phyloP scores from a whole-genome alignment of 495 filamentous ascomycete species.

The Penicillium waksmanii region DNA sequence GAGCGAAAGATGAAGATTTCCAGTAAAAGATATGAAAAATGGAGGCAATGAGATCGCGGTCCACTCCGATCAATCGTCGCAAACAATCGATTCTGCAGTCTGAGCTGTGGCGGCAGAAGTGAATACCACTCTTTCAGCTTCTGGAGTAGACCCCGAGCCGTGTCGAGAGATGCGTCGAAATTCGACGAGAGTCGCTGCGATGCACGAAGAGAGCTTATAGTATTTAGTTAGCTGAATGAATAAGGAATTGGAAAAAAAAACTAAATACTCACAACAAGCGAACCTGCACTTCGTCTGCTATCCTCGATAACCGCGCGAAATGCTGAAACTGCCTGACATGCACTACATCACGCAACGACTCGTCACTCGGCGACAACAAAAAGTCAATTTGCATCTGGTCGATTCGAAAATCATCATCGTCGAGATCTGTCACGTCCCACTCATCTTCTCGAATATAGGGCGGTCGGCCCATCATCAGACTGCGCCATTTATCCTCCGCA shows the following conservation, averaged over 20 bases:
- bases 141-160: constrained; percentile 14
- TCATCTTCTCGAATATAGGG: constrained; percentile 49
- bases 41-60: constrained; percentile 14
- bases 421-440: constrained; percentile 73
- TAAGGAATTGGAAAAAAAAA: not conserved
- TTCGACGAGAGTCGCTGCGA: constrained; percentile 19
- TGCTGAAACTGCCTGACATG: constrained; percentile 3
- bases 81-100: constrained; percentile 5
- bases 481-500: constrained; percentile 88
- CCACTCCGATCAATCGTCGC: constrained; percentile 9
- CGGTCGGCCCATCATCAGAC: constrained; percentile 76
- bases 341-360: not conserved
- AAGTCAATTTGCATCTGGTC: not conserved
- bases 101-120: constrained; percentile 6
- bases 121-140: constrained; percentile 21
- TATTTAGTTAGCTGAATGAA: not conserved
- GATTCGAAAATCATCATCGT: constrained; percentile 60
- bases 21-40: constrained; percentile 20
- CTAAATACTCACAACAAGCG: constrained; percentile 11
- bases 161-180: constrained; percentile 19
- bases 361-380: not conserved
- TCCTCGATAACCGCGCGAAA: constrained; percentile 4
- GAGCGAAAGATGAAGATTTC: constrained; percentile 22
- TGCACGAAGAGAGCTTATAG: constrained; percentile 12
- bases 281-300: constrained; percentile 20